Conservation (phyloP, 1,284 basidiomycete genomes). For the Schizophyllum amplum region DNA sequence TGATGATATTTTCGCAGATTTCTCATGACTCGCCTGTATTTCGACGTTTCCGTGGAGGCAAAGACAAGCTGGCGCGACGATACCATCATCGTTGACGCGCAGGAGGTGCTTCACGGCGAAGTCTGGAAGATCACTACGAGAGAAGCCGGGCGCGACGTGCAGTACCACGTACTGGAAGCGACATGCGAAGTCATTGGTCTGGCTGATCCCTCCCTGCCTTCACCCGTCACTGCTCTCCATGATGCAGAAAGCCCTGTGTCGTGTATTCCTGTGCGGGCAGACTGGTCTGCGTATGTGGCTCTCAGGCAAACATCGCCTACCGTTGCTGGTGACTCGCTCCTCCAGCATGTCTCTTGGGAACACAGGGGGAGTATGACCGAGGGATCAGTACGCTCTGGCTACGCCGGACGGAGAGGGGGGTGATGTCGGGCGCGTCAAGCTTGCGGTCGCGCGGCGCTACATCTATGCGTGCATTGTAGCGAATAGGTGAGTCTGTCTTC, state of each 20-base stretch:
- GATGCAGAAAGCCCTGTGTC: slow-evolving; percentile 2
- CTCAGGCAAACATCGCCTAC: slow-evolving; percentile 13
- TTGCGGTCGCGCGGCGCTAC: slow-evolving; percentile 48
- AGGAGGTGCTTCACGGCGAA: slow-evolving; percentile 44
- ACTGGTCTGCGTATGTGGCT: slow-evolving; percentile 56
- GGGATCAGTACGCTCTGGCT: slow-evolving; percentile 64
- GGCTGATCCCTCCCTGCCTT: background rate
- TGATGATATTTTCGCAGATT: slow-evolving; percentile 34
- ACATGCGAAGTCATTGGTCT: slow-evolving; percentile 66
- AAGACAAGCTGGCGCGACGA: slow-evolving; percentile 18
- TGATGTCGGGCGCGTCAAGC: slow-evolving; percentile 32
- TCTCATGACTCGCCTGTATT: slow-evolving; percentile 53
- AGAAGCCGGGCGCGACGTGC: slow-evolving; percentile 19
- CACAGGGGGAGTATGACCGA: slow-evolving; percentile 60
- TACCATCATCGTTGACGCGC: slow-evolving; percentile 32
- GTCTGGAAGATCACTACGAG: slow-evolving; percentile 47
- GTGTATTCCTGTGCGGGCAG: slow-evolving; percentile 34
- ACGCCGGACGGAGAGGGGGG: slow-evolving; percentile 35
- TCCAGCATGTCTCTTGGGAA: slow-evolving; percentile 43
- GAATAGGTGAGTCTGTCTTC: slow-evolving; percentile 45
- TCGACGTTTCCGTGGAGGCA: slow-evolving; percentile 43
- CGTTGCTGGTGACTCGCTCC: slow-evolving; percentile 18
- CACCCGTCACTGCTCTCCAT: background rate
- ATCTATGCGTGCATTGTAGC: slow-evolving; percentile 56
- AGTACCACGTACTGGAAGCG: slow-evolving; percentile 49